phyloP scores from a whole-genome alignment of 2,329 filamentous ascomycete species.

The Hymenoscyphus fructigenus region DNA sequence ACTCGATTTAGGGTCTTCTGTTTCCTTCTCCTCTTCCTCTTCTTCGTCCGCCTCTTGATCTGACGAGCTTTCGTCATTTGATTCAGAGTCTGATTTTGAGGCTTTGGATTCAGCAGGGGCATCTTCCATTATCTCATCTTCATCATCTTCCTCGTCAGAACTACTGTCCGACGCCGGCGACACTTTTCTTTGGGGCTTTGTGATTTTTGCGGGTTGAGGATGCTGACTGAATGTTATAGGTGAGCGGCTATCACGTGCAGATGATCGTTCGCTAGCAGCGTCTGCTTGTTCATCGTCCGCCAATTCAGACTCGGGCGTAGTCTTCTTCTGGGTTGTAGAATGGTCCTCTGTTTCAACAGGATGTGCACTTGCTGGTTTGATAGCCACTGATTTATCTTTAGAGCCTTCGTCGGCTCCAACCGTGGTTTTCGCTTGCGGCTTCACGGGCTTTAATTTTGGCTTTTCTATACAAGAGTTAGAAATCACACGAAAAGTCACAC shows the following conservation, averaged over 20 bases:
- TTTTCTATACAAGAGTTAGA: background rate
- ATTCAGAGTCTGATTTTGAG: background rate
- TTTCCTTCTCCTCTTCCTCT: conserved; percentile 10
- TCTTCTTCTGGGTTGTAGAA: background rate
- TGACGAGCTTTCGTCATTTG: conserved; percentile 1
- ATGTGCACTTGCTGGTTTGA: background rate
- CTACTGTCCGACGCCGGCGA: background rate
- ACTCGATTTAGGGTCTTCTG: conserved; percentile 21
- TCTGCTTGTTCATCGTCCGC: conserved; percentile 21
- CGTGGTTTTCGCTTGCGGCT: background rate
- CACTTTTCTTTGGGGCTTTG: conserved; percentile 8
- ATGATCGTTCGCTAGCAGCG: conserved; percentile 26
- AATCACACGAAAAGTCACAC: background rate
- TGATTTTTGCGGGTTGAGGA: conserved; percentile 5
- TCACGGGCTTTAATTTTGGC: background rate
- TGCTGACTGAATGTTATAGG: conserved; percentile 31
- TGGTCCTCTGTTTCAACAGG: background rate
- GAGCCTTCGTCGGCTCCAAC: background rate
- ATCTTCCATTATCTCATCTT: conserved; percentile 4
- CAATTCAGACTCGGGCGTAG: conserved; percentile 4
- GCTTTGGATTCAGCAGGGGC: background rate
- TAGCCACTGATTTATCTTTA: background rate
- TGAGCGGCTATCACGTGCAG: conserved; percentile 32
- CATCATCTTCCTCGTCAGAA: conserved; percentile 9
- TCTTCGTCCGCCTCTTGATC: conserved; percentile 15